Conservation (phyloP, 345 rosid genomes). For the Heritiera littoralis region DNA sequence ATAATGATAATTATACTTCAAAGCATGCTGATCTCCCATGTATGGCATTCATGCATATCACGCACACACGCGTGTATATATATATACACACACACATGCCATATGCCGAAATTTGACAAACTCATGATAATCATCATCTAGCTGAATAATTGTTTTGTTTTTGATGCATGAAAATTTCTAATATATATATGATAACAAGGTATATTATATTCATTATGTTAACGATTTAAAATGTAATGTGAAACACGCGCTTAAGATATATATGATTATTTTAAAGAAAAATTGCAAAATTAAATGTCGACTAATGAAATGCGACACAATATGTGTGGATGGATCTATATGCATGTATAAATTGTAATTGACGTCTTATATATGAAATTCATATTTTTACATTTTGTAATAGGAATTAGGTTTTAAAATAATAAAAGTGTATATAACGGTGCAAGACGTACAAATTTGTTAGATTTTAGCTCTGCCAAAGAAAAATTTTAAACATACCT, state of each 20-base stretch:
- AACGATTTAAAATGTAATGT: not conserved
- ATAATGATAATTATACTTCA: no score
- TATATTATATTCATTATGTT: not conserved
- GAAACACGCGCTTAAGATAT: not conserved
- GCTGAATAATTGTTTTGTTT: not conserved
- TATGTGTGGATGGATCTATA: not conserved
- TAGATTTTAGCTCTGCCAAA: not conserved
- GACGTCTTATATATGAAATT: not conserved
- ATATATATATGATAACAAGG: constrained; percentile 36
- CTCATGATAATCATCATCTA: not conserved
- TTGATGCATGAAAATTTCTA: not conserved
- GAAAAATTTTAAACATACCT: no score
- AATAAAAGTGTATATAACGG: not conserved
- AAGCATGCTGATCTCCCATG: not conserved
- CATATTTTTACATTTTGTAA: not conserved
- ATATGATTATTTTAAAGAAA: not conserved
- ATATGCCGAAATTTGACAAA: not conserved
- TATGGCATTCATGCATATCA: not conserved
- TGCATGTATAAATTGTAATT: not conserved
- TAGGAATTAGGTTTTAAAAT: not conserved
- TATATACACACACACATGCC: not conserved
- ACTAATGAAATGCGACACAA: not conserved
- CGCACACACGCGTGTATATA: not conserved
- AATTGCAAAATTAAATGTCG: not conserved
- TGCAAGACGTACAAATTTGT: not conserved